Base-by-base conservation (phyloP, 2,329 filamentous ascomycete species). In the Monosporascus sp. region DNA sequence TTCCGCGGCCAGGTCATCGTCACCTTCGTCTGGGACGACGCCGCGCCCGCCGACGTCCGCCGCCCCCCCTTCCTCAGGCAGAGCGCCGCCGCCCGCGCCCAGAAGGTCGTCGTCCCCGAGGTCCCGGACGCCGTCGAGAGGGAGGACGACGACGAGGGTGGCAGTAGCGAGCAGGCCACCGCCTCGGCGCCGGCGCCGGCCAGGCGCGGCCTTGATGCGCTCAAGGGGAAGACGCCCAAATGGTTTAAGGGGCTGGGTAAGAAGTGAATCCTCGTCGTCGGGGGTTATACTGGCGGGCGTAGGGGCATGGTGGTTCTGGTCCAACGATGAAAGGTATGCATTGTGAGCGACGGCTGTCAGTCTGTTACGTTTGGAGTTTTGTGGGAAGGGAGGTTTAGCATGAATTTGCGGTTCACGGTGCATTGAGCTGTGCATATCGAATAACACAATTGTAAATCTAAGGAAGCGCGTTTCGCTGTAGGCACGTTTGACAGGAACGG, bases 231-330 rank as follows among this genome's bases (percentile, higher is more conserved):
- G 58, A 71, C 85, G 61, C 87, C 87, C 20, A 91, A 89, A 68
- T 90, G 88, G 81, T 70, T 92, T 41, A 88, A 88, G 69, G 71
- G 87, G 52, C 77, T 84, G 31, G 83, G 82, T 7, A 91, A 89
- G 79, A 91, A 90, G 74, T 88, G 67, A 73, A 41, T 15, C 11
- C 8, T 17, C 14, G 15, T 24, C 5, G 9, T 26, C 9, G 2
- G 18, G 28, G 28, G 45, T 15, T 50, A n/a, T 35, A 14, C 41
- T 9, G 40, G 46, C 18, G 28, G 28, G 20, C 4, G 15, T 22
- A 37, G 9, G n/a, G 43, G 59, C 51, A 50, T 5, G 24, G 48
- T 22, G 37, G 49, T 22, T 41, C 31, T 35, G 31, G 31, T 35
- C 31, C 31, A 14, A 31, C 31, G 18, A 2, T 8, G 38, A 6